phyloP scores from a whole-genome alignment of 495 filamentous ascomycete species.

The Penicillium riverlandense region DNA sequence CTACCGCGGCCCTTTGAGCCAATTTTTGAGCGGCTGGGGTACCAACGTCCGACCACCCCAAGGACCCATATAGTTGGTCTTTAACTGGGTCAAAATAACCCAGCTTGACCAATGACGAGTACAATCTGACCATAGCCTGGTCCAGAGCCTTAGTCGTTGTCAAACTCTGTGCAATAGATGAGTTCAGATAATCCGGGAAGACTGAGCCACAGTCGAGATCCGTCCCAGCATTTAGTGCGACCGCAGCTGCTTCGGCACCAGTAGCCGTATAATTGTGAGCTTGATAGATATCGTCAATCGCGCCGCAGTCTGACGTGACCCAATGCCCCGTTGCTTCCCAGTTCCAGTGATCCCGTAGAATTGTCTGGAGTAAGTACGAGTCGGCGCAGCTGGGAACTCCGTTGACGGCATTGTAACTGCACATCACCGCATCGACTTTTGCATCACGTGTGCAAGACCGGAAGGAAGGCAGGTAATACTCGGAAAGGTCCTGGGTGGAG shows the following conservation, averaged over 20 bases:
- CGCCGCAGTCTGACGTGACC: conserved; percentile 53
- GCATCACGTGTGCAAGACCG: conserved; percentile 38
- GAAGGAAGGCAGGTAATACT: conserved; percentile 41
- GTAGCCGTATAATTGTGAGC: conserved; percentile 45
- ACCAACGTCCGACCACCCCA: conserved; percentile 46
- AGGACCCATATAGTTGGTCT: conserved; percentile 38
- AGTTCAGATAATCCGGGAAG: conserved; percentile 42
- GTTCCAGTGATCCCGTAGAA: conserved; percentile 44
- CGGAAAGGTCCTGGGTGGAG: conserved; percentile 46
- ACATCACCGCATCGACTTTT: conserved; percentile 51
- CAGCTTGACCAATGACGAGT: conserved; percentile 45
- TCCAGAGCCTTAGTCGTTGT: conserved; percentile 44
- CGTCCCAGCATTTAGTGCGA: conserved; percentile 50
- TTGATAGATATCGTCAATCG: conserved; percentile 49
- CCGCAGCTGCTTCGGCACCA: conserved; percentile 40
- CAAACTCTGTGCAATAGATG: conserved; percentile 39
- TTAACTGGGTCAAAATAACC: conserved; percentile 53
- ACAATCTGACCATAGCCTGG: conserved; percentile 46
- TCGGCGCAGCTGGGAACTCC: conserved; percentile 52
- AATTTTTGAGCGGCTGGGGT: conserved; percentile 45
- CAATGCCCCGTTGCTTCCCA: conserved; percentile 41
- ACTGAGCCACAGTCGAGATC: conserved; percentile 56
- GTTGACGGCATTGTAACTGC: conserved; percentile 55
- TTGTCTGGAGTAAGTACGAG: conserved; percentile 47
- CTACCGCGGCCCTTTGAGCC: conserved; percentile 51